These are phyloP conservation scores for Ulota crispa DNA, from an alignment of 225 moss, liverwort and hornwort species.

Conservation along the genomic window DNA sequence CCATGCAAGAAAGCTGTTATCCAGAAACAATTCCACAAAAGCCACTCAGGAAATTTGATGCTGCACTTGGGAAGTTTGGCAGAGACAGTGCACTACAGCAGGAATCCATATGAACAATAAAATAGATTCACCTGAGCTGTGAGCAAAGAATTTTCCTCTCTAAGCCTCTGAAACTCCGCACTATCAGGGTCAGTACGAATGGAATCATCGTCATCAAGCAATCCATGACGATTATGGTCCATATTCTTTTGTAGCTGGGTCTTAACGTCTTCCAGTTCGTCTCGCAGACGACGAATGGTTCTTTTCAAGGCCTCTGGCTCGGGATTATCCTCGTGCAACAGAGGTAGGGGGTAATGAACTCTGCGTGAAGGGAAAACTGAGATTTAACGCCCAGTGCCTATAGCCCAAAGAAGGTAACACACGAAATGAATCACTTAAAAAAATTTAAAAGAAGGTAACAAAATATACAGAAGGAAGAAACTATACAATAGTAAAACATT, in stretches of 20 bases:
- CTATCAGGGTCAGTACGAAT: conserved; percentile 34
- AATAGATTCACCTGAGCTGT: conserved; percentile 44
- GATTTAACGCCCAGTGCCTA: not conserved
- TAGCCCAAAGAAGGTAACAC: not conserved
- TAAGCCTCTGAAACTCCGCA: conserved; percentile 42
- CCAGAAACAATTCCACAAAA: conserved; percentile 17
- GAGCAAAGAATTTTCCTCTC: conserved; percentile 55
- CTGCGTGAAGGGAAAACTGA: conserved; percentile 21
- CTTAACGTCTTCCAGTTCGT: conserved; percentile 67
- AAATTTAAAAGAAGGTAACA: not conserved
- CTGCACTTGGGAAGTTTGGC: not conserved
- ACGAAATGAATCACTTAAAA: not conserved
- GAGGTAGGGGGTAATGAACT: conserved; percentile 90
- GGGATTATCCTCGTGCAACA: conserved; percentile 70
- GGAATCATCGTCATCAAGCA: conserved; percentile 51
- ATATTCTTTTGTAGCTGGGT: conserved; percentile 48
- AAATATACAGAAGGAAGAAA: not conserved
- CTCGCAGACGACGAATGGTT: conserved; percentile 70
- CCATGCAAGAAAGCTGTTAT: conserved; percentile 56
- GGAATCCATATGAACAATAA: not conserved
- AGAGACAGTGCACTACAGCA: not conserved
- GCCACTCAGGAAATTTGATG: conserved; percentile 1
- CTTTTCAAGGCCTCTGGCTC: conserved; percentile 62
- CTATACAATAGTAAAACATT: not conserved
- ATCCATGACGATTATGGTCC: conserved; percentile 40